Percentiles rank a stretch among this genome's conserved stretches.
phyloP scores from a whole-genome alignment of 768 basidiomycete genomes.

The Boletus vinaceobasis region DNA sequence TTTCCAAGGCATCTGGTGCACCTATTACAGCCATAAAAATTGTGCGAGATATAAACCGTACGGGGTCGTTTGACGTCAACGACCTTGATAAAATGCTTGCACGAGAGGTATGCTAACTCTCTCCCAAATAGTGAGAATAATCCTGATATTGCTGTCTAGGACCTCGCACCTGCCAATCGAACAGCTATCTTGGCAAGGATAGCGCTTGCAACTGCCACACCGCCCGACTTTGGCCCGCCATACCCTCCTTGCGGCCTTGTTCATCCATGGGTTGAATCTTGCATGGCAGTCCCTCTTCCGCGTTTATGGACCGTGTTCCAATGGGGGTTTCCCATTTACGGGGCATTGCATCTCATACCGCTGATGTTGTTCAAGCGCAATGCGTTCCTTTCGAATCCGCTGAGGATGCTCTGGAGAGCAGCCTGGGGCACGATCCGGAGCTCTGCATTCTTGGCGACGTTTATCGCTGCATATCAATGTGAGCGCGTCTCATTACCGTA shows the following conservation, averaged over 20 bases:
- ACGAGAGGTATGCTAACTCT: slow-evolving; percentile 39
- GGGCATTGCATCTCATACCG: slow-evolving; percentile 87
- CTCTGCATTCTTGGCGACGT: slow-evolving; percentile 81
- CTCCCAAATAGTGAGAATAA: not conserved
- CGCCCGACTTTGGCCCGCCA: slow-evolving; percentile 43
- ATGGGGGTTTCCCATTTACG: slow-evolving; percentile 84
- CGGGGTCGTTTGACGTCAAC: slow-evolving; percentile 51
- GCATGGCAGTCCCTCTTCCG: slow-evolving; percentile 40
- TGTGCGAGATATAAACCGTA: slow-evolving; percentile 57
- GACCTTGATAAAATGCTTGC: slow-evolving; percentile 54
- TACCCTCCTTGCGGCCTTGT: slow-evolving; percentile 68
- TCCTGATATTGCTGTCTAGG: slow-evolving; percentile 33
- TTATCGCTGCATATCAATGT: slow-evolving; percentile 83
- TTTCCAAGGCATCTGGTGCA: slow-evolving; percentile 63
- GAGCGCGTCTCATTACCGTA: slow-evolving; percentile 16
- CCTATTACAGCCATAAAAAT: slow-evolving; percentile 56
- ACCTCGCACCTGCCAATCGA: slow-evolving; percentile 52
- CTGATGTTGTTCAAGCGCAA: slow-evolving; percentile 77
- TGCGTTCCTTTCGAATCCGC: slow-evolving; percentile 62
- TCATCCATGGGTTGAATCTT: slow-evolving; percentile 68
- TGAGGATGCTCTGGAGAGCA: slow-evolving; percentile 60
- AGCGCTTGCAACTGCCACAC: slow-evolving; percentile 30
- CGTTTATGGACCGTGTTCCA: slow-evolving; percentile 79
- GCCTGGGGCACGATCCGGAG: slow-evolving; percentile 74
- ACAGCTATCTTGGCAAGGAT: slow-evolving; percentile 45